These are phyloP conservation scores for Scleroderma bovista DNA, from an alignment of 768 basidiomycete genomes.

Conservation along the genomic window DNA sequence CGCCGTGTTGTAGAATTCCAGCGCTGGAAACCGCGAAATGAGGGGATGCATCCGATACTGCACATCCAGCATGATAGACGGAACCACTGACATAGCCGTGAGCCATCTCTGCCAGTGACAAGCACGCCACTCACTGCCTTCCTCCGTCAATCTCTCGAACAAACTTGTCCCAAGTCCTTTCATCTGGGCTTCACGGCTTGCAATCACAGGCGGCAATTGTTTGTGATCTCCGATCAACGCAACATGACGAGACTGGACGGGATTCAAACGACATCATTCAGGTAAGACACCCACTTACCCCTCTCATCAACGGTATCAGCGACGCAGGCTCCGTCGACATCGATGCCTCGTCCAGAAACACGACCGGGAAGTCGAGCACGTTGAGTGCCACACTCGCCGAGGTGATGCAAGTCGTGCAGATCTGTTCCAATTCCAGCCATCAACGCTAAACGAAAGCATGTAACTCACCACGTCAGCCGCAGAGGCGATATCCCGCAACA, in stretches of 20 bases:
- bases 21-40: slow-evolving; percentile 82
- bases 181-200: slow-evolving; percentile 65
- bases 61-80: slow-evolving; percentile 87
- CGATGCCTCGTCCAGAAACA: slow-evolving; percentile 91
- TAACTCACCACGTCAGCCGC: slow-evolving; percentile 70
- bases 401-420: slow-evolving; percentile 86
- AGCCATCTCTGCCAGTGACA: slow-evolving; percentile 3
- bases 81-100: slow-evolving; percentile 48
- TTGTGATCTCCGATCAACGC: slow-evolving; percentile 97
- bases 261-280: slow-evolving; percentile 7
- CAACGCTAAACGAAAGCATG: slow-evolving; percentile 1
- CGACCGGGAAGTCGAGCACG: slow-evolving; percentile 83
- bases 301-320: slow-evolving; percentile 90
- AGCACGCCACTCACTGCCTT: slow-evolving; percentile 54
- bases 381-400: slow-evolving; percentile 61
- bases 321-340: slow-evolving; percentile 96
- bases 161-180: slow-evolving; percentile 75
- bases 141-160: slow-evolving; percentile 85
- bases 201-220: slow-evolving; percentile 86
- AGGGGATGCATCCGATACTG: slow-evolving; percentile 96
- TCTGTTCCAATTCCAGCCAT: slow-evolving; percentile 34
- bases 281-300: slow-evolving; percentile 48
- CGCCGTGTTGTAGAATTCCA: slow-evolving; percentile 71
- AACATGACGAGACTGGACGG: slow-evolving; percentile 64
- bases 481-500: slow-evolving; percentile 58